Base-by-base conservation (phyloP, 1,284 basidiomycete genomes). In the Sphaerobolus stellatus region DNA sequence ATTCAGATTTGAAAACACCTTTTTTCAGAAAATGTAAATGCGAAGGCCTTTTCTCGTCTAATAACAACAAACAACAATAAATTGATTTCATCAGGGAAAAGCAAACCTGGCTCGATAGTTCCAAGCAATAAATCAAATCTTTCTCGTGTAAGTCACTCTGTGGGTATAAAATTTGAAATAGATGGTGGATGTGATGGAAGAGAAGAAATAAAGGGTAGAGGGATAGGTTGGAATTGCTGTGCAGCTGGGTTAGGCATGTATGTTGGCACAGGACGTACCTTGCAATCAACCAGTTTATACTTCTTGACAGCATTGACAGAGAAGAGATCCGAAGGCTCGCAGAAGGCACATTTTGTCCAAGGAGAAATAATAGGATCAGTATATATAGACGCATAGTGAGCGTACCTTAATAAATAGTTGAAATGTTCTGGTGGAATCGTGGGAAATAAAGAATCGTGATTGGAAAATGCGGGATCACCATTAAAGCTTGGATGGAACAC, bases 11-110 rank as follows among this genome's bases (percentile, higher is more conserved):
- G 11, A 76, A 64, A 0, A 61, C 68, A 2, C 73, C 71, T n/a
- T 18, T 67, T 49, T 3, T 76, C 65, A 1, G 33, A 55, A 36
- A 75, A 70, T 24, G 64, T 62, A 54, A 67, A 76, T 0, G 72
- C 66, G 2, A 74, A 29, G 0, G 65, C 59, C 16, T 56, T 41
- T 48, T 73, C 57, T 50, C 71, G 68, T 0, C 65, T 30, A 7
- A 45, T 25, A 22, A 73, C 43, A 2, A 74, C 58, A 33, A 67
- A 62, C n/a, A 57, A 33, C 34, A 70, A 64, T 9, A 73, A 56
- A 44, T 63, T 65, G 11, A 61, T 56, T 58, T 75, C 68, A 52
- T 72, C 67, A 11, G 63, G 57, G 54, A 52, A 61, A 9, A 74
- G 50, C 41, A 68, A 70, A 7, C 51, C 54, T 30, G 66, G 54